Percentiles rank a stretch among this genome's conserved stretches.
Conservation (phyloP, 2,329 filamentous ascomycete genomes). For the Septoria linicola region DNA sequence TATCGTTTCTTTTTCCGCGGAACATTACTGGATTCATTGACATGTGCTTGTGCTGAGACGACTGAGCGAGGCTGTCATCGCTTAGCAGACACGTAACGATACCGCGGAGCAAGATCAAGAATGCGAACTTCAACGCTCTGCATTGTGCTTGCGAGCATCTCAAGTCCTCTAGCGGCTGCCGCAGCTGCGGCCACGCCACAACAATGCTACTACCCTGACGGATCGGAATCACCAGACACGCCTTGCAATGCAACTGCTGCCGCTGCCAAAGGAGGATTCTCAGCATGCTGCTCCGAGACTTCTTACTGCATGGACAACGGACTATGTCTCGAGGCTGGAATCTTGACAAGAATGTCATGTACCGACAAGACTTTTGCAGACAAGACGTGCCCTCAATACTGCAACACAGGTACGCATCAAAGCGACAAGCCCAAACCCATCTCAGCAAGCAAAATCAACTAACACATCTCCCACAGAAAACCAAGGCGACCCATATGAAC, state of each 20-base stretch:
- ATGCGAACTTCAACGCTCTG: slow-evolving; percentile 5
- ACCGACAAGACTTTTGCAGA: slow-evolving; percentile 21
- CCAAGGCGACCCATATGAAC: slow-evolving; percentile 8
- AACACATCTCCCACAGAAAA: slow-evolving; percentile 12
- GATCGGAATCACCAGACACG: slow-evolving; percentile 16
- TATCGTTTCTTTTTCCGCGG: no score
- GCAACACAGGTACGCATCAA: slow-evolving; percentile 20
- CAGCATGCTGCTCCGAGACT: slow-evolving; percentile 21
- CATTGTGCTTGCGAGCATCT: background rate
- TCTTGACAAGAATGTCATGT: slow-evolving; percentile 20
- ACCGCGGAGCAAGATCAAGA: background rate
- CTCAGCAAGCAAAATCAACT: background rate
- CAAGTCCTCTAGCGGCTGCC: background rate
- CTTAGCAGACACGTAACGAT: background rate
- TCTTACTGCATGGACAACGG: slow-evolving; percentile 25
- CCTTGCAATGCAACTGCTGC: slow-evolving; percentile 21
- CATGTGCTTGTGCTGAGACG: slow-evolving; percentile 1
- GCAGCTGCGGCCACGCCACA: background rate
- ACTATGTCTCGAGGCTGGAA: slow-evolving; percentile 20
- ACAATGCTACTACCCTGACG: slow-evolving; percentile 25
- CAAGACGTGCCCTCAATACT: slow-evolving; percentile 19
- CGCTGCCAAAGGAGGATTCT: slow-evolving; percentile 5
- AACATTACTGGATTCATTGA: background rate
- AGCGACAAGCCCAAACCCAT: no score
- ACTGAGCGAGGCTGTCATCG: background rate